Evolutionary conservation across 202 grass and related monocot genomes (phyloP), one percentile per base, ranked within the genome.

Genomic region (Zizania palustris): DNA sequence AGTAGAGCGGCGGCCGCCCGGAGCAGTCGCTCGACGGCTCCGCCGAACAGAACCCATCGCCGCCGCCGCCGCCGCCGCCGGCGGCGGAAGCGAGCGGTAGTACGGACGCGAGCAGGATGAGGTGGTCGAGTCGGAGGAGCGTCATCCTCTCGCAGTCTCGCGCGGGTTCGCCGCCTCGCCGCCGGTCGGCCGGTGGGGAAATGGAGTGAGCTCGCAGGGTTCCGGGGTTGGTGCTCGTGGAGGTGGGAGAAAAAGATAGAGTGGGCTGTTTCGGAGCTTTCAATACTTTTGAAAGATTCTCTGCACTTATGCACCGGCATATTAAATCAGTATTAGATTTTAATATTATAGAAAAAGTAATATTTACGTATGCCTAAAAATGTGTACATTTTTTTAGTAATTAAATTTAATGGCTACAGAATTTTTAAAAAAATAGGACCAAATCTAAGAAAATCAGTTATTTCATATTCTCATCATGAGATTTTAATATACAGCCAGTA

Each of bases 1-100:
- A 82, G 82, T 98, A 98, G 40, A 92, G 95, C 67, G 87, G 89
- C 59, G 42, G 63, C 4, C 36, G 36, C 43, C 75, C 67, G 65
- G 95, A 85, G 76, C 88, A 76, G 8, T 53, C 59, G 55, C 72
- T 49, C 33, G 81, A 73, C 63, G 65, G 28, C 56, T 80, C 73
- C 36, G 37, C 87, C 48, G 85, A 90, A 82, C 87, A 93, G 85
- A 88, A 85, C 6, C 82, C 87, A 71, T 85, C 87, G 14, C 50
- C 82, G 10, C 19, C 72, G 57, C 71, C 28, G 22, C 41, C 55
- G 3, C 40, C 65, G 11, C 12, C 67, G 3, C 73, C 80, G 19
- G 21, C 49, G 67, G 74, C 3, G 56, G 35, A 54, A 65, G 46
- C 61, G 58, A 28, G 28, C 28, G 28, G 28, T 28, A 28, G 28